A percentile compares a stretch with the other conserved stretches of the same genome.
These are phyloP conservation scores for Lactifluus rugatus DNA, from an alignment of 768 basidiomycete species.

Conservation along the genomic window DNA sequence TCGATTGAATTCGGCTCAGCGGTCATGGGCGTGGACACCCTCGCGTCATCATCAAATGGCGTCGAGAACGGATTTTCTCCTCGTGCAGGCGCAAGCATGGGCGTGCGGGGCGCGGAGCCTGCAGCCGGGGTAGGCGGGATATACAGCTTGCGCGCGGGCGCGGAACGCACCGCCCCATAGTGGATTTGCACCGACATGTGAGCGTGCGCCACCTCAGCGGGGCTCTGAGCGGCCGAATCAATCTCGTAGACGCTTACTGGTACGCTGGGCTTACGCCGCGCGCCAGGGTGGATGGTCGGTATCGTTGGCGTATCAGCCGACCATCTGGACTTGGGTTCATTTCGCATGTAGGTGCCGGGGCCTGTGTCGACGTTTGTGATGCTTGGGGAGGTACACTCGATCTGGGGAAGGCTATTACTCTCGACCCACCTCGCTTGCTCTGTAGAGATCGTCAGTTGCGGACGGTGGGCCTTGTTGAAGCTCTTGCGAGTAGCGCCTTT, in stretches of 20 bases:
- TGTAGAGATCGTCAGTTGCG: conserved; percentile 36
- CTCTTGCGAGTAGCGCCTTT: conserved; percentile 16
- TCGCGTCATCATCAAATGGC: conserved; percentile 64
- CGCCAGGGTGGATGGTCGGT: conserved; percentile 13
- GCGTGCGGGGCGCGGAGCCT: conserved; percentile 27
- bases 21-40: conserved; percentile 3
- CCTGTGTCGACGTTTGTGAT: conserved; percentile 10
- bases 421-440: conserved; percentile 29
- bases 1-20: neutral
- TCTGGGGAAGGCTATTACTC: conserved; percentile 22
- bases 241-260: conserved; percentile 29
- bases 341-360: neutral
- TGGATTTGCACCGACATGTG: conserved; percentile 15
- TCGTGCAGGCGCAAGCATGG: conserved; percentile 30
- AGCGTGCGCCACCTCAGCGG: conserved; percentile 23
- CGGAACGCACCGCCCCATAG: neutral
- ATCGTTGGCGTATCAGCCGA: conserved; percentile 22
- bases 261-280: conserved; percentile 29
- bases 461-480: conserved; percentile 12
- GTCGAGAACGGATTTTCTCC: conserved; percentile 57
- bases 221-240: conserved; percentile 24
- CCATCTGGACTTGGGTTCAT: conserved; percentile 24
- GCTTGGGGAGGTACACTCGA: conserved; percentile 24
- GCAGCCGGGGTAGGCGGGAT: conserved; percentile 31
- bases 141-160: neutral